These are phyloP conservation scores for Penicillium goetzii DNA, from an alignment of 495 filamentous ascomycete species.

Conservation along the genomic window DNA sequence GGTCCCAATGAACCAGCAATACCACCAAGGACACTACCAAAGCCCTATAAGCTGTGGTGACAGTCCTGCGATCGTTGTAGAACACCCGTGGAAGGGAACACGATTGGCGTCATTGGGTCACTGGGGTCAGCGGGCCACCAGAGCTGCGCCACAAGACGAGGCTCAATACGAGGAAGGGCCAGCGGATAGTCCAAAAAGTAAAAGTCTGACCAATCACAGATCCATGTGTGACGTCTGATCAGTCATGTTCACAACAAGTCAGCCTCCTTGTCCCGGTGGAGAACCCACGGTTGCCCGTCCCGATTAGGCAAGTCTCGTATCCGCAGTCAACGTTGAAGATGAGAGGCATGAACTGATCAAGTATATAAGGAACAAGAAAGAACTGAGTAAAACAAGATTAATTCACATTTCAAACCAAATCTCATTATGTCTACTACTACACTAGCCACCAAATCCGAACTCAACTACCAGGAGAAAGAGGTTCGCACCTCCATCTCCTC, in stretches of 20 bases:
- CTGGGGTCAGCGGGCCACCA: not conserved
- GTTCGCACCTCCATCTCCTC: slow-evolving; percentile 16
- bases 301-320: slow-evolving; percentile 34
- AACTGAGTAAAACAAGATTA: not conserved
- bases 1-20: no score
- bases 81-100: not conserved
- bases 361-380: not conserved
- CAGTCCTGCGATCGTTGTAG: not conserved
- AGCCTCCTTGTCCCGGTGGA: not conserved
- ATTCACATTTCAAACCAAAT: not conserved
- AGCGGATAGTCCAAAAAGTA: not conserved
- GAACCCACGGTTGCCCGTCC: slow-evolving; percentile 9
- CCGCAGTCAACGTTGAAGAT: slow-evolving; percentile 3
- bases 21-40: not conserved
- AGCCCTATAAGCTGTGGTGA: no score
- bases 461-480: slow-evolving; percentile 12
- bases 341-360: not conserved
- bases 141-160: not conserved
- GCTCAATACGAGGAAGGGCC: not conserved
- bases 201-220: not conserved
- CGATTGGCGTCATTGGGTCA: not conserved
- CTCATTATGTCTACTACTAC: slow-evolving; percentile 12
- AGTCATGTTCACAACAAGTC: not conserved
- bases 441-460: slow-evolving; percentile 13
- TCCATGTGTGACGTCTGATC: not conserved